phyloP scores from a whole-genome alignment of 345 rosid genomes.

The Psidium guajava region DNA sequence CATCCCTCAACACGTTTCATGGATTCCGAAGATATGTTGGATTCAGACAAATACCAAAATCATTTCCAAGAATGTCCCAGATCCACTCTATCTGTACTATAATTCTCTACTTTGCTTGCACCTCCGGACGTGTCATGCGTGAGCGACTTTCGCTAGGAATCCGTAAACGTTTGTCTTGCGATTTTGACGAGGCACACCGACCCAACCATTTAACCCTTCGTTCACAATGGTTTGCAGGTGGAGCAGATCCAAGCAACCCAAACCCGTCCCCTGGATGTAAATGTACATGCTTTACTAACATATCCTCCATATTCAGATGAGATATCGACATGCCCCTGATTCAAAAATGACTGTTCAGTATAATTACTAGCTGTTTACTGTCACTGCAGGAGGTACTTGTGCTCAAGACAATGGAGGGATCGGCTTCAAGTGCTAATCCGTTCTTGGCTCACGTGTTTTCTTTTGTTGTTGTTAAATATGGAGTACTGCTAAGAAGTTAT shows the following conservation, averaged over 20 bases:
- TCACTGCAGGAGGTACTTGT: background rate
- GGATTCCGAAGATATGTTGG: background rate
- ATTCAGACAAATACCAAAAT: too few species aligned
- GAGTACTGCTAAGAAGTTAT: background rate
- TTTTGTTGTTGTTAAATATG: too few species aligned
- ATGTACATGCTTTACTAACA: background rate
- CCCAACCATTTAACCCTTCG: background rate
- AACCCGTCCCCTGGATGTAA: background rate
- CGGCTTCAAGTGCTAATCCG: background rate
- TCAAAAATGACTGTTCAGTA: background rate
- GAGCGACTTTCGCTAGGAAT: background rate
- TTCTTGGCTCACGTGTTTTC: background rate
- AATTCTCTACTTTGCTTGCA: background rate
- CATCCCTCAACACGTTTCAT: background rate
- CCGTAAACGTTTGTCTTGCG: background rate
- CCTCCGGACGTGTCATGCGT: background rate
- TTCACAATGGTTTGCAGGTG: background rate
- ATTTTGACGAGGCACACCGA: background rate
- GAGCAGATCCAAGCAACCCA: background rate
- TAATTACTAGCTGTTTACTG: background rate
- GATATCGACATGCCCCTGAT: background rate
- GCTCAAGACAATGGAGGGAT: background rate
- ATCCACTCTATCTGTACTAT: too few species aligned
- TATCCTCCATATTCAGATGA: background rate
- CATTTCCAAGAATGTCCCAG: too few species aligned